Conservation (phyloP, 1,284 basidiomycete species). For the Peniophora sp. region DNA sequence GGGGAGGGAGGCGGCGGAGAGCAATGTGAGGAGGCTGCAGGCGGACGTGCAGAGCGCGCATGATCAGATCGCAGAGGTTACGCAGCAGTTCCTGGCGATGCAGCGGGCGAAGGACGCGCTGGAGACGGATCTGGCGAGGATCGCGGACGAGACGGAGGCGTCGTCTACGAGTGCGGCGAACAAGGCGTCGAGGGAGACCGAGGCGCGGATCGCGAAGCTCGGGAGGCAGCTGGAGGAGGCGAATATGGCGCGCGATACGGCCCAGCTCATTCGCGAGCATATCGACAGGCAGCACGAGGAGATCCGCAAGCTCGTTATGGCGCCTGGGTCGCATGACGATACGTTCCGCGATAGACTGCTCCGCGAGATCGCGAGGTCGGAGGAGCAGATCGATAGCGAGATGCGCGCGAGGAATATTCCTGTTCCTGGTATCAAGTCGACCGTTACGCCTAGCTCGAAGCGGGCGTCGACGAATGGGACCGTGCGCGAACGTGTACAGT, state of each 20-base stretch:
- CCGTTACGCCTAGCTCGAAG: slow-evolving; percentile 43
- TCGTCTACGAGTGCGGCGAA: slow-evolving; percentile 38
- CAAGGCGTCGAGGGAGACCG: slow-evolving; percentile 62
- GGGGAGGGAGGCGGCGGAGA: slow-evolving; percentile 56
- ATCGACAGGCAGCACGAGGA: slow-evolving; percentile 66
- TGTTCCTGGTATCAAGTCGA: slow-evolving; percentile 22
- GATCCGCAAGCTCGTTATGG: slow-evolving; percentile 56
- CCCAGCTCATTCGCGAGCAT: slow-evolving; percentile 50
- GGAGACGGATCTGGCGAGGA: slow-evolving; percentile 60
- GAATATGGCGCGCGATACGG: slow-evolving; percentile 40
- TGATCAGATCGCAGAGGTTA: slow-evolving; percentile 44
- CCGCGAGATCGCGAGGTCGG: slow-evolving; percentile 58
- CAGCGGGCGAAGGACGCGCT: slow-evolving; percentile 61
- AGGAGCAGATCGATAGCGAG: slow-evolving; percentile 46
- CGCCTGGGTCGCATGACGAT: slow-evolving; percentile 49
- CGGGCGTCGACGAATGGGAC: slow-evolving; percentile 26
- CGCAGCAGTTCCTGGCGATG: slow-evolving; percentile 41
- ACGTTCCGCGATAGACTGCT: slow-evolving; percentile 60
- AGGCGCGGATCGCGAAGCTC: slow-evolving; percentile 54
- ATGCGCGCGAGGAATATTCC: slow-evolving; percentile 11
- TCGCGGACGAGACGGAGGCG: slow-evolving; percentile 54
- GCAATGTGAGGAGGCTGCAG: slow-evolving; percentile 50
- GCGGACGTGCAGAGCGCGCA: slow-evolving; percentile 48
- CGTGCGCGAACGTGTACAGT: slow-evolving; percentile 26
- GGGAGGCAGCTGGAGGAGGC: slow-evolving; percentile 57